A percentile compares a stretch with the other conserved stretches of the same genome.
Conservation (phyloP, 371 early-diverging fungal species). For the Syncephalis fuscata region DNA sequence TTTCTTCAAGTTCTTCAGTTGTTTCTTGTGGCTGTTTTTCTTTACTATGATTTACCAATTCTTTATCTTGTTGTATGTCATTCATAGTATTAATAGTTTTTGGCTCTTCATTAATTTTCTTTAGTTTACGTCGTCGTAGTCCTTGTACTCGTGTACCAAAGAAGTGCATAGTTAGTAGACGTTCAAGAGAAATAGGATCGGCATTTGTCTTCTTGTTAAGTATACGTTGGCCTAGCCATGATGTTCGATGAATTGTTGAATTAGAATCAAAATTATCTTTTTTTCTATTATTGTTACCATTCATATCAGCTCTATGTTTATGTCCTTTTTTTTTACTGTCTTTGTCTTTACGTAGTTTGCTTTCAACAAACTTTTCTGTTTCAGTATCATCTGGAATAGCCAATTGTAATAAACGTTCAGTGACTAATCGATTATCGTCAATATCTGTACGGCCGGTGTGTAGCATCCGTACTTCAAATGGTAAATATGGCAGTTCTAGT, state of each 20-base stretch:
- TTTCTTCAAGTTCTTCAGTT: too few relatives aligned
- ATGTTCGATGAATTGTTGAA: background rate
- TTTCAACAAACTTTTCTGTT: too few relatives aligned
- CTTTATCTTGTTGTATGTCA: too few relatives aligned
- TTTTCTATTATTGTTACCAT: too few relatives aligned
- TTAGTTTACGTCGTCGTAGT: conserved; percentile 7
- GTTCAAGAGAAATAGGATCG: conserved; percentile 15
- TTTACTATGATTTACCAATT: too few relatives aligned
- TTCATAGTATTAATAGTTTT: too few relatives aligned
- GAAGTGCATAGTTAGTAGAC: conserved; percentile 15
- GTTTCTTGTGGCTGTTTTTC: too few relatives aligned
- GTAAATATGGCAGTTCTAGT: conserved; percentile 32
- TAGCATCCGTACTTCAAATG: conserved; percentile 29
- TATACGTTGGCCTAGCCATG: too few relatives aligned
- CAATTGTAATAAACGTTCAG: conserved; percentile 29
- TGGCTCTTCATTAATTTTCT: too few relatives aligned
- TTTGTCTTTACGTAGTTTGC: too few relatives aligned
- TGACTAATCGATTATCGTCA: conserved; percentile 34
- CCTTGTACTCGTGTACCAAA: conserved; percentile 18
- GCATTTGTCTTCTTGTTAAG: background rate
- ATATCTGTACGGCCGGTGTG: conserved; percentile 28
- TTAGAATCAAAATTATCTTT: background rate
- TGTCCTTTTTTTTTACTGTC: too few relatives aligned
- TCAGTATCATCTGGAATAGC: conserved; percentile 17
- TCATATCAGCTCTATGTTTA: too few relatives aligned